These are phyloP conservation scores for Tagetes patula DNA, from an alignment of 129 eudicot genomes.

Conservation along the genomic window DNA sequence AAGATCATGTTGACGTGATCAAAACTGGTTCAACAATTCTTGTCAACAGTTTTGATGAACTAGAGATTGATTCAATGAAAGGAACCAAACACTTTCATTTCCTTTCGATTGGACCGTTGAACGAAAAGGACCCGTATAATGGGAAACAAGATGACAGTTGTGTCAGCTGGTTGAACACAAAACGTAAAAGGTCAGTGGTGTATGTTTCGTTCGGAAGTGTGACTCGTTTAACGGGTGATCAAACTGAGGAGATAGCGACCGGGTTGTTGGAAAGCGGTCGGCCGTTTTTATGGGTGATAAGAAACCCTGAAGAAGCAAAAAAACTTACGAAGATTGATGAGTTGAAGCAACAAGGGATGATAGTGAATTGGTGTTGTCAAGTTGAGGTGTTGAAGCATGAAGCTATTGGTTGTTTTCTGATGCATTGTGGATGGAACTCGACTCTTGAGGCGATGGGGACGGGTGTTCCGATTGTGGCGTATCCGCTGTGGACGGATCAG, in stretches of 20 bases:
- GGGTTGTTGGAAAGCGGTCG: slow-evolving; percentile 32
- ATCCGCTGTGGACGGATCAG: slow-evolving; percentile 72
- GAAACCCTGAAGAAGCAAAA: slow-evolving; percentile 28
- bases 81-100: slow-evolving; percentile 9
- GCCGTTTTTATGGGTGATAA: slow-evolving; percentile 57
- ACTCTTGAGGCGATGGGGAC: slow-evolving; percentile 49
- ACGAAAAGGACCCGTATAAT: neutral
- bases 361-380: slow-evolving; percentile 54
- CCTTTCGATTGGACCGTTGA: slow-evolving; percentile 50
- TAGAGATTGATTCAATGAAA: slow-evolving; percentile 26
- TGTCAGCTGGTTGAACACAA: slow-evolving; percentile 43
- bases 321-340: slow-evolving; percentile 30
- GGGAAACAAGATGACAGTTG: neutral
- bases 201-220: slow-evolving; percentile 66
- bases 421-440: slow-evolving; percentile 70
- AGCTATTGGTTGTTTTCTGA: slow-evolving; percentile 59
- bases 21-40: slow-evolving; percentile 23
- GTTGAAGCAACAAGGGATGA: slow-evolving; percentile 29
- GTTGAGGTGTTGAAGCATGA: slow-evolving; percentile 43
- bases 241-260: slow-evolving; percentile 52
- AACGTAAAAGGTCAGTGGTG: slow-evolving; percentile 44
- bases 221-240: slow-evolving; percentile 32
- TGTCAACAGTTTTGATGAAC: slow-evolving; percentile 25
- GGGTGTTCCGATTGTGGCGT: slow-evolving; percentile 63
- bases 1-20: slow-evolving; percentile 20